These are phyloP conservation scores for Primulina eburnea DNA, from an alignment of 257 asterid genomes.

Conservation along the genomic window DNA sequence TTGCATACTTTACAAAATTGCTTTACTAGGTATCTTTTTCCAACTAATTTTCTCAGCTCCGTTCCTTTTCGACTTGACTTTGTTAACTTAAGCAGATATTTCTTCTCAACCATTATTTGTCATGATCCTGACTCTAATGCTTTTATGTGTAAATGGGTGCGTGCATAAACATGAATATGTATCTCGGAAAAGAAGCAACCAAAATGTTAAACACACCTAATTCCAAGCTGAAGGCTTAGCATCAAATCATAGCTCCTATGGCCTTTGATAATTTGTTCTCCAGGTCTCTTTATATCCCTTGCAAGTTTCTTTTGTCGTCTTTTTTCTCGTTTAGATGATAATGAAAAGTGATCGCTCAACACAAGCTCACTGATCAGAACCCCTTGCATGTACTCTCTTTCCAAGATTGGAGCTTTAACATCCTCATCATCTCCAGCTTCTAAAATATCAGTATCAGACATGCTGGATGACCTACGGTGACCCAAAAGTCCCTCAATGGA, in stretches of 20 bases:
- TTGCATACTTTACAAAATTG: neutral
- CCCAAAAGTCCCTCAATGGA: conserved; percentile 83
- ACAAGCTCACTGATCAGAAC: conserved; percentile 83
- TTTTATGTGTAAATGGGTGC: neutral
- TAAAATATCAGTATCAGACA: conserved; percentile 34
- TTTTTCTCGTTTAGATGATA: conserved; percentile 60
- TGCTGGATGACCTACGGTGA: conserved; percentile 46
- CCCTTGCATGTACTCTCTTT: conserved; percentile 99
- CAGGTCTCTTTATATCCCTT: conserved; percentile 76
- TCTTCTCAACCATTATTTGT: neutral
- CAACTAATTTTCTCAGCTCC: neutral
- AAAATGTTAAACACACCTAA: conserved; percentile 48
- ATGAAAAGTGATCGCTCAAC: conserved; percentile 67
- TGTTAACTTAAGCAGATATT: neutral
- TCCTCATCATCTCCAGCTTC: conserved; percentile 53
- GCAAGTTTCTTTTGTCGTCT: conserved; percentile 69
- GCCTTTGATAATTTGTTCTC: conserved; percentile 91
- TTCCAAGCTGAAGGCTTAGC: conserved; percentile 96
- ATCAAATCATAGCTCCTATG: conserved; percentile 96
- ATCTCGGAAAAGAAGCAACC: neutral
- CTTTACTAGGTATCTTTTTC: neutral
- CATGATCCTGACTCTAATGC: neutral
- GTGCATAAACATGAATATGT: neutral
- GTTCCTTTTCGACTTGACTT: neutral
- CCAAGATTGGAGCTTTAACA: conserved; percentile 60